Evolutionary conservation across 1,284 basidiomycete genomes (phyloP), one percentile per base, ranked within the genome.

Genomic region (Agaricales sp.): DNA sequence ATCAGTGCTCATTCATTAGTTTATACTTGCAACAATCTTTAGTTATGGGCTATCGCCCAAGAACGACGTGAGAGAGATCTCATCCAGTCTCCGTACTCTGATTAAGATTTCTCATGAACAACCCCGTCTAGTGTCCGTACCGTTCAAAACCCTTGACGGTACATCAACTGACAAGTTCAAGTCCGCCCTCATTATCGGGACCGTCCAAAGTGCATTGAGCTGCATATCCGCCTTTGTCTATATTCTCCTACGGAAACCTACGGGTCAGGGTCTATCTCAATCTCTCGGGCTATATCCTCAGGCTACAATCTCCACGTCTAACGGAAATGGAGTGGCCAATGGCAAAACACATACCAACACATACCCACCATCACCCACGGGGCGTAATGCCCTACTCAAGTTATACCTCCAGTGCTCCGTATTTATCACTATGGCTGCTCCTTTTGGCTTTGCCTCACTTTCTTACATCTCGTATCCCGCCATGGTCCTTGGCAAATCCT

Each of bases 391-490:
- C 0, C 75, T 94, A 16, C 73, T 93, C 47, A 65, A 82, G 16
- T 67, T 75, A 30, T 90, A 90, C 64, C 74, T 90, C 51, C 92
- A 92, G 65, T 88, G 90, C 64, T 78, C 94, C 3, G 63, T 89
- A 12, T 87, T 94, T 62, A 92, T 97, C 59, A 94, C 93, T 20
- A 75, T 82, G 19, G 94, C 92, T 0, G 90, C 92, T 12, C 94
- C 93, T 4, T 94, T 99, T 60, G 93, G 94, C 47, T 97, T 98
- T 67, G 86, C 92, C 23, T 84, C 92, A 3, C 82, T 99, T 43
- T 82, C 88, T 39, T 92, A 97, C 69, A 95, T 99, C 61, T 93
- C 92, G 16, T 99, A 98, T 72, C 96, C 96, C 22, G 93, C 95
- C 14, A 93, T 98, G 85, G 94, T 98, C 35, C 83, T 99, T 53